Base-by-base conservation (phyloP, 2,329 filamentous ascomycete genomes). In the Phaeosphaeria sp. region DNA sequence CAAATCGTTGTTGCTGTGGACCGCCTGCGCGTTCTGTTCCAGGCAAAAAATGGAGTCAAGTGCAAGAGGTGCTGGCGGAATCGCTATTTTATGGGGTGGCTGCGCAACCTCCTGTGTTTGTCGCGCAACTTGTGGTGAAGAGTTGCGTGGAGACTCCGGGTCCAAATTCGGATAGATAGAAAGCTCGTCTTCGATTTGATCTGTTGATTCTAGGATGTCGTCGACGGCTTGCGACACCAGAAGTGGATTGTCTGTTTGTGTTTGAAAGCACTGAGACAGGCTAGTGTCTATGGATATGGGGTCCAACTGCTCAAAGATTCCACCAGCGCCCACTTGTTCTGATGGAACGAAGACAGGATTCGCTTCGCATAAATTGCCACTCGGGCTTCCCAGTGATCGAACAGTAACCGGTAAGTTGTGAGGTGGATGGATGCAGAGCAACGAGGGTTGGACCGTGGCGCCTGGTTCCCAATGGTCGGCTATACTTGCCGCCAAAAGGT, bases 11-110 rank as follows among this genome's bases (percentile, higher is more conserved):
- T 64, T 58, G 21, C 54, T 27, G 41, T 59, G 50, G 7, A 74
- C 44, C 15, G 66, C 20, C 47, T 75, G 72, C 7, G 72, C 69
- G 60, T 73, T 59, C 54, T 72, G 70, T 50, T 69, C 60, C 17
- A 55, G 56, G 23, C 52, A 63, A 11, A 44, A 48, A 6, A 47
- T 57, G 52, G 15, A 30, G 11, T 39, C n/a, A 9, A 30, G 21
- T 36, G 33, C 20, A 46, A 46, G 50, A 39, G 10, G 21, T n/a
- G 33, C 51, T n/a, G n/a, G n/a, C n/a, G n/a, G n/a, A n/a, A n/a
- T 46, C 25, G 5, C 6, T 30, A 11, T n/a, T 42, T 4, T 33
- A 36, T 9, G 42, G 39, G 21, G 11, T 22, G 13, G 30, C 33
- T 9, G 39, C 43, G 21, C 18, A 11, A 17, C 36, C 21, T 18